These are phyloP conservation scores for Chaetomium strumarium DNA, from an alignment of 2,329 filamentous ascomycete species.

Conservation along the genomic window DNA sequence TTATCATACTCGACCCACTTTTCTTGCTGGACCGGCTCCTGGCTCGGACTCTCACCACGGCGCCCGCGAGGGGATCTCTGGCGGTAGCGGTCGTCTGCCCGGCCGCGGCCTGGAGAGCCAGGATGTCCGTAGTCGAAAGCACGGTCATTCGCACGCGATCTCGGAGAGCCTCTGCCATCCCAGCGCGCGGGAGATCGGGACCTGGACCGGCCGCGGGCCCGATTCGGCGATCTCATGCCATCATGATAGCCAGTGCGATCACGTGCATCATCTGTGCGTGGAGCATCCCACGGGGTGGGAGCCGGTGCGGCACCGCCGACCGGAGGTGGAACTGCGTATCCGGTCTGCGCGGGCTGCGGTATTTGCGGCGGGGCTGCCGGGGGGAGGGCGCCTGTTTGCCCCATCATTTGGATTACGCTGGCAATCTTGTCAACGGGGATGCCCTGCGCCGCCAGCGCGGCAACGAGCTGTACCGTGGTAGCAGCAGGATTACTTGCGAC, in stretches of 20 bases:
- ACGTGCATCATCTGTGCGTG: constrained; percentile 43
- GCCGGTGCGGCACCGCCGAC: constrained; percentile 16
- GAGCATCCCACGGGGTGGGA: constrained; percentile 33
- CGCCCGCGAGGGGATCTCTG: constrained; percentile 77
- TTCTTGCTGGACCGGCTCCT: constrained; percentile 30
- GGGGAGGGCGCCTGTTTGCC: constrained; percentile 30
- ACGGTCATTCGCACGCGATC: constrained; percentile 55
- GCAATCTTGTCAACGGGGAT: constrained; percentile 73
- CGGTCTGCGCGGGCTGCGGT: constrained; percentile 36
- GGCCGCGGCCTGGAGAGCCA: constrained; percentile 53
- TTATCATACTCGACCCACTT: constrained; percentile 81
- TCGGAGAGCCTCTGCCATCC: constrained; percentile 60
- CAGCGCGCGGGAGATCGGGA: constrained; percentile 75
- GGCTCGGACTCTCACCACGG: constrained; percentile 53
- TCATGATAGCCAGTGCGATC: constrained; percentile 51
- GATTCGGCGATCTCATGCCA: constrained; percentile 56
- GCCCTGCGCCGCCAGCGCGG: constrained; percentile 68
- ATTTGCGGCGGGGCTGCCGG: constrained; percentile 32
- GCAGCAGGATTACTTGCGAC: constrained; percentile 34
- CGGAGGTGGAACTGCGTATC: constrained; percentile 34
- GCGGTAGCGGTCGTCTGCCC: constrained; percentile 60
- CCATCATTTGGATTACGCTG: constrained; percentile 49
- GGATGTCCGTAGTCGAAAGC: constrained; percentile 68
- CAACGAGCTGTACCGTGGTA: constrained; percentile 61
- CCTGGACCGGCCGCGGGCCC: constrained; percentile 59